phyloP scores from a whole-genome alignment of 2,329 filamentous ascomycete genomes.

The Didymella arachidicola region DNA sequence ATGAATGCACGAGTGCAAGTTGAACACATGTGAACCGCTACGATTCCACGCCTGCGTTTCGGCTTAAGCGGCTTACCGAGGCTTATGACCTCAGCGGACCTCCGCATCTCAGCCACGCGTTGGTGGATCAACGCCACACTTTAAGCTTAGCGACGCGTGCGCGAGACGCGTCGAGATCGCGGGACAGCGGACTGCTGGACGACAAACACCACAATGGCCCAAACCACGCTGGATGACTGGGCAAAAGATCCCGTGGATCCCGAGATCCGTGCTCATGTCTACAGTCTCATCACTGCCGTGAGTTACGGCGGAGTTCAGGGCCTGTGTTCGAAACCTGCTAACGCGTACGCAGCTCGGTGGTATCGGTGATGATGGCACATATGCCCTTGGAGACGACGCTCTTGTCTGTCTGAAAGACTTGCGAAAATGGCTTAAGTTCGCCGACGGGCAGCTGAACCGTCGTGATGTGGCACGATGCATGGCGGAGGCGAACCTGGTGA shows the following conservation, averaged over 20 bases:
- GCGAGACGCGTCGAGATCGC: conserved; percentile 42
- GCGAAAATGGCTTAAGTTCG: conserved; percentile 92
- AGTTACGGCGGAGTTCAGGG: conserved; percentile 41
- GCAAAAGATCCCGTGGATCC: conserved; percentile 72
- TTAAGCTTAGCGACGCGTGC: conserved; percentile 45
- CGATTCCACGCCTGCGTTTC: conserved; percentile 3
- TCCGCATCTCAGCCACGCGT: conserved; percentile 17
- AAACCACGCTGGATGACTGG: conserved; percentile 55
- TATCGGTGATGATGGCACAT: conserved; percentile 79
- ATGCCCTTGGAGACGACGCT: conserved; percentile 91
- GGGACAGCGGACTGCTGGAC: conserved; percentile 22
- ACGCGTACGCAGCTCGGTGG: conserved; percentile 76
- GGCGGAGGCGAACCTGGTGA: conserved; percentile 89
- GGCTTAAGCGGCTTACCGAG: conserved; percentile 22
- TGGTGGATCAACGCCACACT: conserved; percentile 35
- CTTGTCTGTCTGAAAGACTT: conserved; percentile 91
- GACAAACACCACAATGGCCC: conserved; percentile 47
- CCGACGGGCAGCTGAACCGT: conserved; percentile 91
- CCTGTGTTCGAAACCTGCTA: conserved; percentile 15
- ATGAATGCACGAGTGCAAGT: conserved; percentile 2
- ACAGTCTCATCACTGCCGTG: conserved; percentile 92
- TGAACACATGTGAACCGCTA: conserved; percentile 30
- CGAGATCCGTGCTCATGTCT: conserved; percentile 91
- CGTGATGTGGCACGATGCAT: conserved; percentile 94
- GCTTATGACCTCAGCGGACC: conserved; percentile 20